Evolutionary conservation across 1,284 basidiomycete species (phyloP).

Genomic region (Apiotrichum veenhuisii): DNA sequence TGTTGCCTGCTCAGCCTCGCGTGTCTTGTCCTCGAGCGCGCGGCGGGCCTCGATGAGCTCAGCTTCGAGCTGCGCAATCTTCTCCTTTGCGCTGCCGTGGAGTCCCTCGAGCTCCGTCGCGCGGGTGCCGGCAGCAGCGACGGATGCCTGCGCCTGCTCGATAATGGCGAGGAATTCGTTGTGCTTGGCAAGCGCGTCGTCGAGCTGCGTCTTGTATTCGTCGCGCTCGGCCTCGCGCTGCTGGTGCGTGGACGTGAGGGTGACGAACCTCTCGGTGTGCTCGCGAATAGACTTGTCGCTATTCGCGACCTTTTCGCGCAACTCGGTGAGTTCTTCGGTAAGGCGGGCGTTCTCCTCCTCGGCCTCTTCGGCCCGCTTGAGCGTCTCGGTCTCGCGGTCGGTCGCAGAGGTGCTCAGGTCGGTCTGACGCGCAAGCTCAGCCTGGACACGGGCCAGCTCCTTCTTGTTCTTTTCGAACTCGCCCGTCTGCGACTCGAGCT

Average conservation of each 20-base stretch:
- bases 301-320: conserved; percentile 63
- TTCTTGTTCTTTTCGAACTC: conserved; percentile 59
- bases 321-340: conserved; percentile 64
- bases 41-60: conserved; percentile 72
- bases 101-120: conserved; percentile 67
- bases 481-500: conserved; percentile 63
- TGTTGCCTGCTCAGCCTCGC: conserved; percentile 68
- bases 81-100: conserved; percentile 64
- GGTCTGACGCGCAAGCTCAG: conserved; percentile 57
- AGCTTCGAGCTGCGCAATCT: conserved; percentile 64
- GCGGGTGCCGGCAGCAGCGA: conserved; percentile 69
- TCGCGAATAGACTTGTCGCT: conserved; percentile 72
- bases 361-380: conserved; percentile 74
- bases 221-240: conserved; percentile 77
- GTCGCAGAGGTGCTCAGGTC: conserved; percentile 75
- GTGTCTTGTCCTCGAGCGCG: conserved; percentile 68
- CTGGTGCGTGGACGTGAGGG: conserved; percentile 69
- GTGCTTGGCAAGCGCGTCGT: conserved; percentile 63
- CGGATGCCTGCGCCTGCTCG: conserved; percentile 74
- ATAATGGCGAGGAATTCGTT: conserved; percentile 82
- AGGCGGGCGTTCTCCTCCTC: conserved; percentile 73
- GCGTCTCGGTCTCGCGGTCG: conserved; percentile 72
- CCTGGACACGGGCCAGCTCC: conserved; percentile 68
- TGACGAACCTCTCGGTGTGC: conserved; percentile 69
- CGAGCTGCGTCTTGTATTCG: conserved; percentile 63